Percentiles rank a stretch among this genome's conserved stretches.
Conservation (phyloP, 176 grass and related monocot genomes). For the Pharus latifolius region DNA sequence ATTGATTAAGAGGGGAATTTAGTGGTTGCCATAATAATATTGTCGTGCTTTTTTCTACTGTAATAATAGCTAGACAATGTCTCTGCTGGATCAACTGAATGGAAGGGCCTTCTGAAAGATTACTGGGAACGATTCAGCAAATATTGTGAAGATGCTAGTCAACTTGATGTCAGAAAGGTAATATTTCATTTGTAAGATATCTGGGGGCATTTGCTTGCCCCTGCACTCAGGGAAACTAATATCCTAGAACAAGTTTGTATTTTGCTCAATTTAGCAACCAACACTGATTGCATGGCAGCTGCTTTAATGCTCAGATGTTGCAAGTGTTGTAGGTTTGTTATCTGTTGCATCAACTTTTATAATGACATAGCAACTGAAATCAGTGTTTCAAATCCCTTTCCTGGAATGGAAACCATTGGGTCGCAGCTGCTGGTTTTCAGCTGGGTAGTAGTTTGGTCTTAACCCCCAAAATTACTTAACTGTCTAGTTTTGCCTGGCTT, state of each 20-base stretch:
- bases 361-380: background rate
- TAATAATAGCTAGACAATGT: slow-evolving; percentile 87
- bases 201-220: background rate
- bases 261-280: no score
- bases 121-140: slow-evolving; percentile 89
- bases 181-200: background rate
- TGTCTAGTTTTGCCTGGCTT: no score
- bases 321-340: background rate
- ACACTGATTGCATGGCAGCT: background rate
- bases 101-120: slow-evolving; percentile 81
- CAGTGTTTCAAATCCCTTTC: background rate
- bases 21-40: background rate
- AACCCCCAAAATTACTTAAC: no score
- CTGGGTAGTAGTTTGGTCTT: background rate
- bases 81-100: slow-evolving; percentile 82
- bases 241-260: background rate
- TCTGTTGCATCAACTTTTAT: background rate
- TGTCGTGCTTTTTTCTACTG: slow-evolving; percentile 16
- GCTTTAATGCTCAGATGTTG: background rate
- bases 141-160: slow-evolving; percentile 53
- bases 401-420: background rate
- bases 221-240: background rate
- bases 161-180: slow-evolving; percentile 67
- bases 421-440: background rate
- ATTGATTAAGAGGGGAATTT: background rate